A percentile compares a stretch with the other conserved stretches of the same genome.
These are phyloP conservation scores for Beta lomatogona DNA, from an alignment of 179 eudicot genomes.

Conservation along the genomic window DNA sequence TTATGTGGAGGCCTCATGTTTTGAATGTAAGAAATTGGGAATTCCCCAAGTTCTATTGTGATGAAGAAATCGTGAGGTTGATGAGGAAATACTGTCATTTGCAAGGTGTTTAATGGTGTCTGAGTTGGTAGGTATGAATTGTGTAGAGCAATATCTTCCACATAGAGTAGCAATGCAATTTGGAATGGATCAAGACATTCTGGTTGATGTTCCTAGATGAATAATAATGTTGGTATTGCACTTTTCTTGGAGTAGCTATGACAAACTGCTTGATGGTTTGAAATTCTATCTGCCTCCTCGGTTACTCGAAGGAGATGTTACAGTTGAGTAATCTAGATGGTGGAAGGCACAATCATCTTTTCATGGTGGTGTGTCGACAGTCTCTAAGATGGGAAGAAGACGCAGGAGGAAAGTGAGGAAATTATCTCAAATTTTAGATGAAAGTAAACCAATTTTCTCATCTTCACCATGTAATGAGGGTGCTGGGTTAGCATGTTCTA, in stretches of 20 bases:
- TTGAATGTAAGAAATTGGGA: conserved; percentile 16
- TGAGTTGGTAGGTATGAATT: conserved; percentile 39
- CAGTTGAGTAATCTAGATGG: conserved; percentile 34
- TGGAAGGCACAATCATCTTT: conserved; percentile 21
- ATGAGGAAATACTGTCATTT: conserved; percentile 24
- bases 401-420: too few species aligned
- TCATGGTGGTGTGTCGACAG: too few species aligned
- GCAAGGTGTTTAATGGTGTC: conserved; percentile 33
- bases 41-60: conserved; percentile 24
- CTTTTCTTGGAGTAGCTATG: conserved; percentile 21
- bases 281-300: conserved; percentile 33
- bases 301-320: conserved; percentile 27
- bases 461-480: too few species aligned
- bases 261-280: conserved; percentile 18
- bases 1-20: conserved; percentile 45
- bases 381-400: neutral
- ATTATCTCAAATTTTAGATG: too few species aligned
- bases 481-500: too few species aligned
- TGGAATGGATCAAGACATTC: conserved; percentile 53
- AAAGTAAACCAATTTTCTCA: too few species aligned
- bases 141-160: conserved; percentile 42
- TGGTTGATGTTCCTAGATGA: conserved; percentile 12
- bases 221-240: neutral
- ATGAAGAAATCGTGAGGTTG: conserved; percentile 28
- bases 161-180: conserved; percentile 59